phyloP scores from a whole-genome alignment of 2,329 filamentous ascomycete genomes.

The Drechslerella stenobrocha region DNA sequence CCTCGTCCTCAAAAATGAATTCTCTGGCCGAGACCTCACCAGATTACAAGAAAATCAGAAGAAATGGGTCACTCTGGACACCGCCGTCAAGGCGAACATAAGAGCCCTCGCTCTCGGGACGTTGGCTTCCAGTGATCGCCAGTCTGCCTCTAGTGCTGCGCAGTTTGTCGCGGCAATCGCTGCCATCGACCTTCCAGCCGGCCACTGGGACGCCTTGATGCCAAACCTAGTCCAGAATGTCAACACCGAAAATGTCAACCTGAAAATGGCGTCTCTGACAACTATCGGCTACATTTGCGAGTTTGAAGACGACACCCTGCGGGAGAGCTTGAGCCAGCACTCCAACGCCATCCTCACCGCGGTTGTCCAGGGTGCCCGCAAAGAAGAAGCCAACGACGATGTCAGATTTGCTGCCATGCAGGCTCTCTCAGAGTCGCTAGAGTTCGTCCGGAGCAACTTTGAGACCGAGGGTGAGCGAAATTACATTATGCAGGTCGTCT shows the following conservation, averaged over 20 bases:
- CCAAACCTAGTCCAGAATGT: conserved; percentile 86
- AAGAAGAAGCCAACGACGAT: conserved; percentile 89
- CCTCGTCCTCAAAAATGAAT: conserved; percentile 97
- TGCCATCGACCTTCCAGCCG: conserved; percentile 86
- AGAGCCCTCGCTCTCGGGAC: conserved; percentile 75
- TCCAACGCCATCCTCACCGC: conserved; percentile 98
- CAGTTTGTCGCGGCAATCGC: conserved; percentile 96
- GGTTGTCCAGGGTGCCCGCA: conserved; percentile 93
- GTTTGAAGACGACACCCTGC: conserved; percentile 83
- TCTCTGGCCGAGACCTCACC: conserved; percentile 85
- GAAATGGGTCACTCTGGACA: conserved; percentile 91
- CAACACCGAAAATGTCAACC: conserved; percentile 77
- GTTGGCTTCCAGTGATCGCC: conserved; percentile 73
- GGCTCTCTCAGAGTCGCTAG: conserved; percentile 90
- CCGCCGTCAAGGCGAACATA: conserved; percentile 72
- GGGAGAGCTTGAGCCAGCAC: conserved; percentile 77
- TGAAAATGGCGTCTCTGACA: conserved; percentile 92
- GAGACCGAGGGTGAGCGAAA: conserved; percentile 99
- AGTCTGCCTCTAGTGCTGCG: conserved; percentile 84
- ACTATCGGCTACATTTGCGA: conserved; percentile 99
- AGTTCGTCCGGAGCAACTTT: conserved; percentile 98
- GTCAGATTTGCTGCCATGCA: conserved; percentile 91
- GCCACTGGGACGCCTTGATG: conserved; percentile 94
- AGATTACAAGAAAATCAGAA: conserved; percentile 87
- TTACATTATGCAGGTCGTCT: conserved; percentile 99